Evolutionary conservation across 805 yeast species (phyloP).

Genomic region (Starmerella sp.): DNA sequence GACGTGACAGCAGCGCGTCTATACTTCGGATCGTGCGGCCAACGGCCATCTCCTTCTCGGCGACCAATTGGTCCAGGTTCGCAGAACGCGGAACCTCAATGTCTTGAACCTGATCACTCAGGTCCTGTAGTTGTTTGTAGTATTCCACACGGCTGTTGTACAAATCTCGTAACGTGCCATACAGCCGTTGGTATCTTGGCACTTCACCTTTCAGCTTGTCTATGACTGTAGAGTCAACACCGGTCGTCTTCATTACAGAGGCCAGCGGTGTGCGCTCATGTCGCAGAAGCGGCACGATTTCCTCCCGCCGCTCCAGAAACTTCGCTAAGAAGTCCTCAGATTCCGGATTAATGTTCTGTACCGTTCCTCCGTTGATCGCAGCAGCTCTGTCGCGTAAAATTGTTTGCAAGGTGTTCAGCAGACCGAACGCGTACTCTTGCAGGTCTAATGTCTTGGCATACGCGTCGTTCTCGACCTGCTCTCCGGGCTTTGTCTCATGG

Average conservation of each 20-base stretch:
- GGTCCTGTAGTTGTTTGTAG: conserved; percentile 70
- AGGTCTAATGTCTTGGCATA: conserved; percentile 61
- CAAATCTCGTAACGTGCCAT: conserved; percentile 44
- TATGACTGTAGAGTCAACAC: neutral
- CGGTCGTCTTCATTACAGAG: neutral
- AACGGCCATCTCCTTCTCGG: conserved; percentile 20
- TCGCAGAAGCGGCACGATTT: conserved; percentile 6
- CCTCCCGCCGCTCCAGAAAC: conserved; percentile 21
- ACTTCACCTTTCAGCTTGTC: conserved; percentile 32
- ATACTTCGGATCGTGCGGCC: neutral
- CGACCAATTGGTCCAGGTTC: conserved; percentile 22
- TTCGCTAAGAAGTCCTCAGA: conserved; percentile 21
- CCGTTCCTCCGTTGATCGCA: conserved; percentile 31
- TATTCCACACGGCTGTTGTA: conserved; percentile 75
- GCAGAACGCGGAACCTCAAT: conserved; percentile 30
- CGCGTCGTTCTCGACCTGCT: conserved; percentile 50
- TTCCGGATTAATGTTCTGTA: conserved; percentile 12
- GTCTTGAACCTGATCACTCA: conserved; percentile 69
- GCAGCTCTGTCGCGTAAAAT: conserved; percentile 34
- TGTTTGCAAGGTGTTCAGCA: conserved; percentile 29
- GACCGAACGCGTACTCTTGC: conserved; percentile 50
- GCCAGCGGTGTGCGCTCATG: conserved; percentile 5
- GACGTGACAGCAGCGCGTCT: conserved; percentile 15
- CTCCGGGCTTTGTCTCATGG: conserved; percentile 1
- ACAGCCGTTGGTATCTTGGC: conserved; percentile 36